Evolutionary conservation across 179 eudicot genomes (phyloP), one percentile per base, ranked within the genome.

Genomic region (Silene vulgaris): DNA sequence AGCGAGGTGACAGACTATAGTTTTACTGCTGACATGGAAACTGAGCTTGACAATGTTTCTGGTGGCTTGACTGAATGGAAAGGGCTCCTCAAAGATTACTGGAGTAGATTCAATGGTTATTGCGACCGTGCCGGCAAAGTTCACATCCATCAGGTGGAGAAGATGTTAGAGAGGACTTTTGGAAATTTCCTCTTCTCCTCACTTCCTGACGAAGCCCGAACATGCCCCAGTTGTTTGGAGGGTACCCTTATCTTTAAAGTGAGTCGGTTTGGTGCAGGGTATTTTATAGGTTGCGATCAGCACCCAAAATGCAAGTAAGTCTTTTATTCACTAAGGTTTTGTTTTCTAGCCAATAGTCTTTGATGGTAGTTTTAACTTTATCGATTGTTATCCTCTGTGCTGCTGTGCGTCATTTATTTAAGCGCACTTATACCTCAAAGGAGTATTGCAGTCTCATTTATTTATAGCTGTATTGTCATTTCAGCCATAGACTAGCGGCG

Each of bases 261-360:
- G 56, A 95, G 99, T 23, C 84, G 88, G 76, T 89, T 83, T 80
- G 99, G 97, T 66, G 88, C 90, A 62, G 99, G 97, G 62, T 95
- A 90, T 81, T 92, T 90, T 80, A 89, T 95, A 57, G 99, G 99
- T 20, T 95, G 99, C 80, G 97, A 95, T 86, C 90, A 92, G 70
- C 97, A 95, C 79, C 97, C 97, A 35, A 80, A 83, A 64, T 95
- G 99, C 97, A 95, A 92, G 99, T 94, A 82, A 92, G 97, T 86
- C 23, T 26, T 59, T 16, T 69, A 71, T 26, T 21, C 14, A 50
- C 61, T 28, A 14, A 14, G 14, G 35, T 52, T n/a, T 12, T 43
- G 45, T 68, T 20, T 30, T 69, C 65, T 20, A 21, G 19, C 30
- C 26, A 14, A 5, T 4, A 14, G 50, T 14, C 14, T 59, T 26